These are phyloP conservation scores for Phalaenopsis aphrodite DNA, from an alignment of 106 monocot genomes.

Conservation along the genomic window DNA sequence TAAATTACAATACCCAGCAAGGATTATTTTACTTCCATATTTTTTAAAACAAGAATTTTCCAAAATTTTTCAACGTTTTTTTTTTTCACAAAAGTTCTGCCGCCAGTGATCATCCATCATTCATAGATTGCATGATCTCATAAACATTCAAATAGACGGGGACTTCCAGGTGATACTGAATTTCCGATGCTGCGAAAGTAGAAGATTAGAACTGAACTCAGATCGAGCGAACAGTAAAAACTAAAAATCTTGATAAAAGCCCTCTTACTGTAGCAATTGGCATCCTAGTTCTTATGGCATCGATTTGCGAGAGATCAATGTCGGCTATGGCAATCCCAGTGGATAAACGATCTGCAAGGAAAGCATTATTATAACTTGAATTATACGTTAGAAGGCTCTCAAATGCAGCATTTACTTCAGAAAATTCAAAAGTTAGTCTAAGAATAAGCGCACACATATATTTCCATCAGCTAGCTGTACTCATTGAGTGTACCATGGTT, in stretches of 20 bases:
- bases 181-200: constrained; percentile 7
- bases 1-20: too few species aligned
- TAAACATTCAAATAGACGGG: background rate
- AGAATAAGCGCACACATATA: background rate
- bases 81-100: background rate
- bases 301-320: constrained; percentile 54
- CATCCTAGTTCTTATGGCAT: constrained; percentile 73
- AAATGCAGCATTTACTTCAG: background rate
- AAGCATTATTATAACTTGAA: background rate
- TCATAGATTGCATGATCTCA: background rate
- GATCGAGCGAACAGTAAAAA: background rate
- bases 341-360: constrained; percentile 51
- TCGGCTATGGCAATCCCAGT: constrained; percentile 81
- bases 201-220: background rate
- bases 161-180: background rate
- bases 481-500: too few species aligned
- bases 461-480: background rate
- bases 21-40: too few species aligned
- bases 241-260: background rate
- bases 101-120: background rate
- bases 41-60: too few species aligned
- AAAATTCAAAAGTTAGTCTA: background rate
- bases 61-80: too few species aligned
- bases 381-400: background rate
- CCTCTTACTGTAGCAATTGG: constrained; percentile 52